Evolutionary conservation across 192 early-diverging fungal species (phyloP), one percentile per base, ranked within the genome.

Genomic region (Coemansia reversa): DNA sequence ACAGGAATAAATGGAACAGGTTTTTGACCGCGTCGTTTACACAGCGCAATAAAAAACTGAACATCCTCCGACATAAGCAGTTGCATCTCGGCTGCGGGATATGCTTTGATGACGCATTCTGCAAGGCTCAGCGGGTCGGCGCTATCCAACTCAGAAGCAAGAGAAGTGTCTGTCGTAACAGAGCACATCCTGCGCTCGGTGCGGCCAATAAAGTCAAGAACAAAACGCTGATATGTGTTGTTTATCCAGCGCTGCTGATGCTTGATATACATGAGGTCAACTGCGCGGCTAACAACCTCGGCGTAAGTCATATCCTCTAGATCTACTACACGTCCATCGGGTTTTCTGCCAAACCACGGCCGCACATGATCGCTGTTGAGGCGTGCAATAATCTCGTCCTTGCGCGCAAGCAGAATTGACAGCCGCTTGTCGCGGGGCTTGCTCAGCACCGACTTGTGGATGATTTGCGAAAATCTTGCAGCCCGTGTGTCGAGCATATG

Each of bases 261-360:
- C 51, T 79, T 65, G 55, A 91, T 77, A 68, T 90, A 96, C 78
- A 94, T 70, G 33, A 93, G 85, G 70, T 91, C 90, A 12, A 94
- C 82, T 67, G 94, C 50, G 52, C 95, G 92, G 63, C 84, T 66
- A 18, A 90, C 76, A 22, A 96, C 91, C 65, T 96, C 92, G 52
- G 81, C 78, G 67, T 98, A 98, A 23, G 95, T 95, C 94, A 97
- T 95, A 23, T 94, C 92, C 70, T 90, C 88, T 54, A 97, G 82
- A 67, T 94, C 91, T 23, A 85, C 90, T 45, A 90, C 81, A 3
- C 67, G 68, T 12, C 93, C 92, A 60, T 87, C 84, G 19, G 81
- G 71, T 83, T 93, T 95, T 61, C 84, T 76, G 49, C 93, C 93
- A 76, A 98, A 98, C 95, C 95, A 98, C 12, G 91, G 90, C 79